Base-by-base conservation (phyloP, 257 asterid species). In the Solanum piurae region DNA sequence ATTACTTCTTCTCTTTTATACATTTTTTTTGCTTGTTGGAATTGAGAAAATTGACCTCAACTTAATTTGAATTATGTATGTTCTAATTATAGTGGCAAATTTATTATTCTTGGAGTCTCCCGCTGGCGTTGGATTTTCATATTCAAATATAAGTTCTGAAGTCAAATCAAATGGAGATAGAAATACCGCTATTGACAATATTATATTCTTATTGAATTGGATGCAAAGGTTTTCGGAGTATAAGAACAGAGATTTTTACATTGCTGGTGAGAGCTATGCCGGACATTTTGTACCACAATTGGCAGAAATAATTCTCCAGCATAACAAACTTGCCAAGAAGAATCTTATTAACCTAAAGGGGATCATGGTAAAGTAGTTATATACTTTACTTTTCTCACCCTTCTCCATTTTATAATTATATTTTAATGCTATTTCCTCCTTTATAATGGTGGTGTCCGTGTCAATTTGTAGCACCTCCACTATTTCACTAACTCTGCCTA, bases 241-340 rank as follows among this genome's bases (percentile, higher is more conserved):
- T 58, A 89, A 84, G 4, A 85, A 77, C 5, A 88, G 88, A 9
- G 89, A 87, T 25, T 89, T 91, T 80, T 91, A 91, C 33, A 89
- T 91, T 31, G 36, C 89, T 16, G 93, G 93, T 25, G 93, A 89
- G 83, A 91, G 93, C 80, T 92, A 92, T 38, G 94, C 92, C 3
- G 94, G 94, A 1, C 92, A 90, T 14, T 92, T 88, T 68, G 92
- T 90, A 38, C 93, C 94, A 42, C 91, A 92, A 73, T 91, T 92
- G 27, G 93, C 92, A 5, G 83, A 91, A 46, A 2, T 84, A 12
- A 91, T 92, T 21, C 87, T 87, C 13, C 88, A 89, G 6, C 73
- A 84, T 60, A 92, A 91, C 68, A 86, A 77, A 76, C 36, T 66
- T 37, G 87, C 90, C 10, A 83, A 55, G 20, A 88, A 86, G 20